These are phyloP conservation scores for Sugiyamaella qingdaonensis DNA, from an alignment of 805 yeast genomes.

Conservation along the genomic window DNA sequence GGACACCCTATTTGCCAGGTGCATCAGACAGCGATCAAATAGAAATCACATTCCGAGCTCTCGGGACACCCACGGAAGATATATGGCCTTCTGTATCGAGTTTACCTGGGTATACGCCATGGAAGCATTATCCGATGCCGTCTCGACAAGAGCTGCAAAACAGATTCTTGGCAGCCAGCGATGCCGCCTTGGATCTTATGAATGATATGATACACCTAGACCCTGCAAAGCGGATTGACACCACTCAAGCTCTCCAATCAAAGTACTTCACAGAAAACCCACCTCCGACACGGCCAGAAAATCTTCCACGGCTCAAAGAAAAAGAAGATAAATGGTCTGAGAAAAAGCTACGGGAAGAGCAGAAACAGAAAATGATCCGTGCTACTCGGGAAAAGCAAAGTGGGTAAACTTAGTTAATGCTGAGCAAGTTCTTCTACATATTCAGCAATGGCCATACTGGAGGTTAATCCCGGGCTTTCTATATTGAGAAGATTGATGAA, in stretches of 20 bases:
- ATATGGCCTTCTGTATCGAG: conserved; percentile 87
- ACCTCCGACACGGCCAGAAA: conserved; percentile 59
- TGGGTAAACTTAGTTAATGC: background rate
- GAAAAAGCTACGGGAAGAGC: conserved; percentile 14
- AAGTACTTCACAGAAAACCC: conserved; percentile 73
- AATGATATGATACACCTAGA: conserved; percentile 68
- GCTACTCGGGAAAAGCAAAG: conserved; percentile 17
- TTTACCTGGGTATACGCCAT: conserved; percentile 63
- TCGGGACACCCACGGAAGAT: conserved; percentile 92
- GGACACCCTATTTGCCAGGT: conserved; percentile 95
- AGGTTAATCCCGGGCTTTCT: conserved; percentile 87
- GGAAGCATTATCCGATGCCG: conserved; percentile 75
- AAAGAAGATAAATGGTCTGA: conserved; percentile 19
- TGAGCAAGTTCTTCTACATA: conserved; percentile 42
- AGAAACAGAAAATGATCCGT: conserved; percentile 19
- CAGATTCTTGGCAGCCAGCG: conserved; percentile 88
- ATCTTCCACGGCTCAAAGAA: conserved; percentile 47
- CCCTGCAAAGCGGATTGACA: conserved; percentile 67
- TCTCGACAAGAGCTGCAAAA: conserved; percentile 72
- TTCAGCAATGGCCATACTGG: conserved; percentile 78
- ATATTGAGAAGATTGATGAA: conserved; percentile 77
- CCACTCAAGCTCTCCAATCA: conserved; percentile 59
- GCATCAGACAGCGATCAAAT: conserved; percentile 84
- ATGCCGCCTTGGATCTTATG: conserved; percentile 72
- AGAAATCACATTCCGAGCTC: conserved; percentile 88